Evolutionary conservation across 192 early-diverging fungal genomes (phyloP).

Genomic region (Gamsiella multidivaricata): DNA sequence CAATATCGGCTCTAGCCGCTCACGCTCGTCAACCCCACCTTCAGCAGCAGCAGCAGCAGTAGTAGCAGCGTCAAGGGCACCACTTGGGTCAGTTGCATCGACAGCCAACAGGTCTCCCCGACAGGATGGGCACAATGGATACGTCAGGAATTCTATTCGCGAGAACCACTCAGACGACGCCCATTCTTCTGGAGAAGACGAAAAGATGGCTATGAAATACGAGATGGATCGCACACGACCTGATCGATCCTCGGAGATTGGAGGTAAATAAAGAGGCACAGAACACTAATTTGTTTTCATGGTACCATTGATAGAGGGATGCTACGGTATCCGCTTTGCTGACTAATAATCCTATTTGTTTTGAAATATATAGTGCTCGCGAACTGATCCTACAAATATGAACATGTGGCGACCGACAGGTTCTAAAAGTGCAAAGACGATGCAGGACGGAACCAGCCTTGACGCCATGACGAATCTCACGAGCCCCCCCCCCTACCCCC

Average conservation of each 20-base stretch:
- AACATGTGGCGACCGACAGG: too few species aligned
- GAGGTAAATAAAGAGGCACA: constrained; percentile 19
- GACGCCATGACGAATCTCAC: too few species aligned
- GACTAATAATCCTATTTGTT: background rate
- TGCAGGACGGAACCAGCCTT: too few species aligned
- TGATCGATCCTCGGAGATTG: constrained; percentile 26
- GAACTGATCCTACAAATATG: too few species aligned
- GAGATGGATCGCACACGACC: constrained; percentile 11
- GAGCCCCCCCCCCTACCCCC: background rate
- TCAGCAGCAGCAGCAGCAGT: background rate
- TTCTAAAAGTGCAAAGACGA: too few species aligned
- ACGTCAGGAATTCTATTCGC: background rate
- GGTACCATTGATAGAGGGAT: too few species aligned
- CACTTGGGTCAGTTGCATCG: too few species aligned
- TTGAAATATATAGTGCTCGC: background rate
- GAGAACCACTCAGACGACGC: background rate
- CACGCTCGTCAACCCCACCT: constrained; percentile 4
- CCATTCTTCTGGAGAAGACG: constrained; percentile 10
- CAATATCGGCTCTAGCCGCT: constrained; percentile 8
- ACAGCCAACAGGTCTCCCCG: background rate
- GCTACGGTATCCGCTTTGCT: too few species aligned
- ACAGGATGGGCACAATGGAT: constrained; percentile 5
- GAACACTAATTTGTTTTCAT: too few species aligned
- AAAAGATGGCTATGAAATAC: constrained; percentile 7
- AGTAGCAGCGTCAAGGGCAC: background rate